phyloP scores from a whole-genome alignment of 106 monocot species.

The Hemerocallis citrina region DNA sequence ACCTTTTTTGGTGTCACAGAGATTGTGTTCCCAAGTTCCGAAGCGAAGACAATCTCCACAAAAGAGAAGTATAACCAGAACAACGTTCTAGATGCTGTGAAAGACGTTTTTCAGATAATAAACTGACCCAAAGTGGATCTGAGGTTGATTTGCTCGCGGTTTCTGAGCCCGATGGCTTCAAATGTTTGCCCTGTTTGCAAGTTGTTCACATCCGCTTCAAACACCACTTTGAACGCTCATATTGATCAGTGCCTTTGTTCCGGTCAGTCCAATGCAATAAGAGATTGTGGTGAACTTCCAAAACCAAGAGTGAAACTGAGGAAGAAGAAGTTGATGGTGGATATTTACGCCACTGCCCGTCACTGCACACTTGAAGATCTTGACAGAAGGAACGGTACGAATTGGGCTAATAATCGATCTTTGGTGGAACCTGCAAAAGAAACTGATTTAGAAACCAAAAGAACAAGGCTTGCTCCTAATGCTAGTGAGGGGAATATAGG shows the following conservation, averaged over 20 bases:
- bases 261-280: conserved; percentile 20
- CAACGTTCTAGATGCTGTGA: too few relatives aligned
- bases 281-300: neutral
- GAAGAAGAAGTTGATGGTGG: conserved; percentile 62
- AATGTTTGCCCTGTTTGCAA: conserved; percentile 81
- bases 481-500: too few relatives aligned
- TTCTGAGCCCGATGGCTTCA: conserved; percentile 65
- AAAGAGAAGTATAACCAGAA: conserved; percentile 31
- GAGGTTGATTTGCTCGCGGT: conserved; percentile 40
- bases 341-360: conserved; percentile 53
- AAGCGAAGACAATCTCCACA: too few relatives aligned
- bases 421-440: conserved; percentile 5
- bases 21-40: neutral
- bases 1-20: neutral
- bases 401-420: conserved; percentile 37
- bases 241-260: conserved; percentile 77
- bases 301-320: conserved; percentile 48
- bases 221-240: conserved; percentile 82
- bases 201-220: conserved; percentile 64
- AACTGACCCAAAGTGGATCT: conserved; percentile 4
- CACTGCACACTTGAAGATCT: conserved; percentile 70
- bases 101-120: conserved; percentile 28
- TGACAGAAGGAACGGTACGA: conserved; percentile 70
- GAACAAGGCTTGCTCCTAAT: conserved; percentile 14
- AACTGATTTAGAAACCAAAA: conserved; percentile 16